Conservation (phyloP, 768 basidiomycete species). For the Macrolepiota albuminosa region DNA sequence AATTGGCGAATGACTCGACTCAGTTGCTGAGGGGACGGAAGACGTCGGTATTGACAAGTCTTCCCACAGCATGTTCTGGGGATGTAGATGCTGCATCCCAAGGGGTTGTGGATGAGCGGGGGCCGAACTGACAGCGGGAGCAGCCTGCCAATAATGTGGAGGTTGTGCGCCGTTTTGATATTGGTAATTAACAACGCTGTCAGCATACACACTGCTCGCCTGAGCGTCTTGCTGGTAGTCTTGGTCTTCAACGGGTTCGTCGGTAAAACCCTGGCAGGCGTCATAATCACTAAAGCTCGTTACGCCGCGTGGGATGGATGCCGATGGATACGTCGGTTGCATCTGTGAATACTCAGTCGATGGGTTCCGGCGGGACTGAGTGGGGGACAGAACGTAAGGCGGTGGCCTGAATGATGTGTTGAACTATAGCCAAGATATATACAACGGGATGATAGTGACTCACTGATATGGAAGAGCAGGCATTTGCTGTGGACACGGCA, state of each 20-base stretch:
- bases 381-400: conserved; percentile 3
- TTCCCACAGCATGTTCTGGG: conserved; percentile 4
- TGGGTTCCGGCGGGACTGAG: background rate
- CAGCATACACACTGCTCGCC: background rate
- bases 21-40: background rate
- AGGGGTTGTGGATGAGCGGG: conserved; percentile 2
- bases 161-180: conserved; percentile 2
- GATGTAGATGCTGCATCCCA: conserved; percentile 2
- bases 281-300: conserved; percentile 5
- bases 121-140: background rate
- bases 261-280: background rate
- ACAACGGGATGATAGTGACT: conserved; percentile 8
- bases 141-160: conserved; percentile 4
- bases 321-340: conserved; percentile 2
- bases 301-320: conserved; percentile 13
- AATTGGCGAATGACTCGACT: conserved; percentile 4
- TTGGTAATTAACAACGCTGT: background rate
- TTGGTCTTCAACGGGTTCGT: background rate
- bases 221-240: background rate
- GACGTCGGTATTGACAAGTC: background rate
- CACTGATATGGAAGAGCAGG: conserved; percentile 12
- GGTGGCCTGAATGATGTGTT: conserved; percentile 9
- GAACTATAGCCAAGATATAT: conserved; percentile 3
- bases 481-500: conserved; percentile 12
- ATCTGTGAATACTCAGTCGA: background rate